Conservation (phyloP, 2,329 filamentous ascomycete genomes). For the Colletotrichum liriopes region DNA sequence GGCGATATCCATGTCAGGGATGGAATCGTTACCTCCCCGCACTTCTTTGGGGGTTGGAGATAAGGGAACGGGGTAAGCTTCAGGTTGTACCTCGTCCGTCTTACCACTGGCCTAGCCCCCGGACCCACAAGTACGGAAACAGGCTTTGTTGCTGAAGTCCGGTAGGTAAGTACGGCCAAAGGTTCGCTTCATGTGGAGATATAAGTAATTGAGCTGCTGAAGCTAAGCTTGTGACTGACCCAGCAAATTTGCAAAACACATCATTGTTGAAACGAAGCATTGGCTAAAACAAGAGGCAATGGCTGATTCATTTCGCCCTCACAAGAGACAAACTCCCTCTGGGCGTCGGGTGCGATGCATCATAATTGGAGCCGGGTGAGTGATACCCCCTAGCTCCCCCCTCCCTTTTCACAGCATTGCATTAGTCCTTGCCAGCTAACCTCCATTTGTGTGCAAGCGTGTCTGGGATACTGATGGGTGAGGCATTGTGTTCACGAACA, state of each 20-base stretch:
- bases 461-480: conserved; percentile 10
- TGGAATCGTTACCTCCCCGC: background rate
- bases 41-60: background rate
- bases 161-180: background rate
- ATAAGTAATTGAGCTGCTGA: background rate
- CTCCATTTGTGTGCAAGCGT: background rate
- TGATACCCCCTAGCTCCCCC: background rate
- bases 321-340: background rate
- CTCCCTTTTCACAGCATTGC: background rate
- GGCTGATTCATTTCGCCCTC: background rate
- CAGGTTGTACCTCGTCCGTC: background rate
- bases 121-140: background rate
- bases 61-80: background rate
- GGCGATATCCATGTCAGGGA: background rate
- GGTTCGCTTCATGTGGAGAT: background rate
- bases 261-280: background rate
- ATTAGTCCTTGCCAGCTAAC: background rate
- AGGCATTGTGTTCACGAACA: background rate
- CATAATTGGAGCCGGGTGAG: conserved; percentile 10
- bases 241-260: background rate
- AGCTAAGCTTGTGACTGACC: background rate
- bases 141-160: background rate
- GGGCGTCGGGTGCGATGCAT: background rate
- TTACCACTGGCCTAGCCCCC: background rate
- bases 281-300: background rate